Percentiles rank a stretch among this genome's conserved stretches.
Conservation (phyloP, 768 basidiomycete genomes). For the Filobasidium wieringae region DNA sequence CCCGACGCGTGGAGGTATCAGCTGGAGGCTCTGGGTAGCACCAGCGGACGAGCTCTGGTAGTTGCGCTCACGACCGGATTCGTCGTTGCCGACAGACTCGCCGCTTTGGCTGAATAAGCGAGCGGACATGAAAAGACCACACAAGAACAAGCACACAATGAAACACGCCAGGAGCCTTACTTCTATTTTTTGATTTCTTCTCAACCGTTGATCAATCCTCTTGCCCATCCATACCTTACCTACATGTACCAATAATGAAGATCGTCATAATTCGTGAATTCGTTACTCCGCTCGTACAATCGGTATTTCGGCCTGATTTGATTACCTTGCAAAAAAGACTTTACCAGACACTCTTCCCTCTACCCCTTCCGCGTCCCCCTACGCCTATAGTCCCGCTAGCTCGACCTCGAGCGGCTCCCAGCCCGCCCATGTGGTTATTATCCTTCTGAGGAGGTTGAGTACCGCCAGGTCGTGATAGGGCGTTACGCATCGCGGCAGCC, state of each 20-base stretch:
- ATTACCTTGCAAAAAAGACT: neutral
- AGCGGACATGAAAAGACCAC: neutral
- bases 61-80: conserved; percentile 26
- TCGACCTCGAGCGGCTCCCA: neutral
- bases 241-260: neutral
- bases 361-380: neutral
- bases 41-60: conserved; percentile 26
- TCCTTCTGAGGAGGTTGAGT: no score
- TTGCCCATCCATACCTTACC: neutral
- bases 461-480: no score
- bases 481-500: neutral
- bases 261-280: neutral
- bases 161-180: neutral
- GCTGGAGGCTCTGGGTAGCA: conserved; percentile 26
- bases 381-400: neutral
- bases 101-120: neutral
- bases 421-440: no score
- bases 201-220: neutral
- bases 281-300: neutral
- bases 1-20: conserved; percentile 27
- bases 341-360: neutral
- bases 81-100: conserved; percentile 25
- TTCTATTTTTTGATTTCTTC: no score
- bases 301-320: neutral
- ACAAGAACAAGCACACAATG: neutral